A percentile compares a stretch with the other conserved stretches of the same genome.
phyloP scores from a whole-genome alignment of 805 yeast genomes.

The Lipomyces starkeyi region DNA sequence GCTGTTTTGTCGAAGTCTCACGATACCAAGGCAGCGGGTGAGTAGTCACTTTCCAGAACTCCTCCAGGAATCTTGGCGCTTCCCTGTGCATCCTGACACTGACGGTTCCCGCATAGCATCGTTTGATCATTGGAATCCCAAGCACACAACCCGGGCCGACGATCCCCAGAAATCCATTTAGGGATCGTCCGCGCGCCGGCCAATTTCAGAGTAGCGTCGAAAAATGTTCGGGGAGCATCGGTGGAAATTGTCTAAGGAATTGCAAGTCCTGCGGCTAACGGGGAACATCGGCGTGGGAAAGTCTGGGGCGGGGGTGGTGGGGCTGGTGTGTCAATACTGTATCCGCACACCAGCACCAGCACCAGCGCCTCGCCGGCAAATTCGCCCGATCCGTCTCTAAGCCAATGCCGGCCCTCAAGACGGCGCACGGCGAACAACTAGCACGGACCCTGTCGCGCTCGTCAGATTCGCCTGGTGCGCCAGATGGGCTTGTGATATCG shows the following conservation, averaged over 20 bases:
- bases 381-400: slow-evolving; percentile 1
- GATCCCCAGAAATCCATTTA: not conserved
- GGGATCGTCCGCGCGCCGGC: slow-evolving; percentile 2
- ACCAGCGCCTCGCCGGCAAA: slow-evolving; percentile 1
- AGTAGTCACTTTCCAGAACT: not conserved
- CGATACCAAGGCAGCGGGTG: not conserved
- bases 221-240: not conserved
- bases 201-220: not conserved
- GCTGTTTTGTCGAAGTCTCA: not conserved
- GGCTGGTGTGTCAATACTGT: not conserved
- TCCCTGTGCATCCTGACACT: not conserved
- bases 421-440: slow-evolving; percentile 1
- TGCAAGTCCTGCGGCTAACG: not conserved
- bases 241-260: not conserved
- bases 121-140: not conserved
- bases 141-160: slow-evolving; percentile 1
- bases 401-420: slow-evolving; percentile 1
- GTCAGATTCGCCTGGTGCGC: slow-evolving; percentile 1
- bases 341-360: not conserved
- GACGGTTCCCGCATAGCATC: not conserved
- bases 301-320: not conserved
- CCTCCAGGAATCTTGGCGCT: slow-evolving; percentile 1
- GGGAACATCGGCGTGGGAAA: slow-evolving; percentile 1
- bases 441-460: not conserved
- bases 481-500: not conserved